Evolutionary conservation across 2,329 filamentous ascomycete genomes (phyloP).

Genomic region (Blastomyces percursus): DNA sequence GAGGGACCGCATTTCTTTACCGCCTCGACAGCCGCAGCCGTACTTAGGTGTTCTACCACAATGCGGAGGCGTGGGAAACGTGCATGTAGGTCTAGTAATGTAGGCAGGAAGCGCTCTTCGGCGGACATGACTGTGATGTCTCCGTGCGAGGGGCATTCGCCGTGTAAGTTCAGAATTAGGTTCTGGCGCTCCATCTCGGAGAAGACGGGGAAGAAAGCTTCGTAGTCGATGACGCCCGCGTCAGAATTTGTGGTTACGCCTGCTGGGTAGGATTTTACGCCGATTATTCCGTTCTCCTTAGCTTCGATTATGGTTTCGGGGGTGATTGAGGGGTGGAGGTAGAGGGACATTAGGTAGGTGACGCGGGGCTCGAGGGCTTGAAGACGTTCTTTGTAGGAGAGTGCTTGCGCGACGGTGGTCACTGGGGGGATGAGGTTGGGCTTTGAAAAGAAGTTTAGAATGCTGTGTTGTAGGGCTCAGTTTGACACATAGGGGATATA

Average conservation of each 20-base stretch:
- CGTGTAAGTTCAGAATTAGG: conserved; percentile 86
- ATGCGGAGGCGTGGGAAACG: conserved; percentile 52
- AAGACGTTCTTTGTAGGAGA: conserved; percentile 55
- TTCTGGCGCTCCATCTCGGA: conserved; percentile 77
- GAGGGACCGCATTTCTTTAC: conserved; percentile 65
- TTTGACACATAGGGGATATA: neutral
- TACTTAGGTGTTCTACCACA: conserved; percentile 77
- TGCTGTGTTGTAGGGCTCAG: neutral
- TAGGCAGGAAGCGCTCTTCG: conserved; percentile 70
- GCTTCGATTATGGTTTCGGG: conserved; percentile 62
- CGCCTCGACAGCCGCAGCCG: conserved; percentile 65
- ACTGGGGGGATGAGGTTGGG: conserved; percentile 56
- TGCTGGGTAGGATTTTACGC: conserved; percentile 45
- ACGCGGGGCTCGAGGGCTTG: conserved; percentile 51
- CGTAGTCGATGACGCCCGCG: conserved; percentile 36
- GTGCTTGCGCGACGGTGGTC: conserved; percentile 49
- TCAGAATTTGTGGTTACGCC: conserved; percentile 50
- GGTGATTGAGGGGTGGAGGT: conserved; percentile 53
- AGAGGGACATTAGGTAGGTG: conserved; percentile 64
- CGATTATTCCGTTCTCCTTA: conserved; percentile 57
- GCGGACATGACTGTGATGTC: conserved; percentile 53
- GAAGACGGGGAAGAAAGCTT: conserved; percentile 51
- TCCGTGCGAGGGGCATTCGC: conserved; percentile 58
- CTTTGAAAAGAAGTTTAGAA: conserved; percentile 27
- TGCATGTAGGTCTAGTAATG: conserved; percentile 59